Conservation (phyloP, 257 asterid genomes). For the Solanum chaucha region DNA sequence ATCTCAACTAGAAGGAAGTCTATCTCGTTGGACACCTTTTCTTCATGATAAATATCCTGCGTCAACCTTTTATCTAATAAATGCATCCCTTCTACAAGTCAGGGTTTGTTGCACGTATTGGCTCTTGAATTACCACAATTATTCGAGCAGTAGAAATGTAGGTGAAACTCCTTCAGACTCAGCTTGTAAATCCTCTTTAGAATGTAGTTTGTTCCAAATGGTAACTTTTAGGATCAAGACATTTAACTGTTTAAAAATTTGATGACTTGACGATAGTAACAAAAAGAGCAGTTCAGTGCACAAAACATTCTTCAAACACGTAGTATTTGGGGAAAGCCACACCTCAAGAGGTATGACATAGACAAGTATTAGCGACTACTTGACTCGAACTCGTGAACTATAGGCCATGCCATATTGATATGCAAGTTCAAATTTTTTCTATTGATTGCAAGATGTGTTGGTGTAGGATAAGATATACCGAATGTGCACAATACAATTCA, state of each 20-base stretch:
- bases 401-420: not conserved
- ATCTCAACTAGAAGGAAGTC: conserved; percentile 23
- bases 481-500: not conserved
- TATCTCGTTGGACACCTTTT: not conserved
- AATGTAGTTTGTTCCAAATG: not conserved
- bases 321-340: not conserved
- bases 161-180: not conserved
- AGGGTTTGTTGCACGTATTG: not conserved
- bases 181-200: not conserved
- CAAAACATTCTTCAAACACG: not conserved
- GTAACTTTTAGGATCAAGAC: not conserved
- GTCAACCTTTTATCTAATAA: not conserved
- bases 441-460: not conserved
- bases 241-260: not conserved
- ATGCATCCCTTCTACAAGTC: not conserved
- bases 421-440: not conserved
- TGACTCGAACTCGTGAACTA: not conserved
- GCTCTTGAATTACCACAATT: not conserved
- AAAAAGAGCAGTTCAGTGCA: not conserved
- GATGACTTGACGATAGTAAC: not conserved
- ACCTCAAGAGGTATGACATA: not conserved
- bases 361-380: not conserved
- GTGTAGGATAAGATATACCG: not conserved
- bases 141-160: not conserved
- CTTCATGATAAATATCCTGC: not conserved